Conservation (phyloP, 169 alveolate species). For the Ichthyophthirius multifiliis region DNA sequence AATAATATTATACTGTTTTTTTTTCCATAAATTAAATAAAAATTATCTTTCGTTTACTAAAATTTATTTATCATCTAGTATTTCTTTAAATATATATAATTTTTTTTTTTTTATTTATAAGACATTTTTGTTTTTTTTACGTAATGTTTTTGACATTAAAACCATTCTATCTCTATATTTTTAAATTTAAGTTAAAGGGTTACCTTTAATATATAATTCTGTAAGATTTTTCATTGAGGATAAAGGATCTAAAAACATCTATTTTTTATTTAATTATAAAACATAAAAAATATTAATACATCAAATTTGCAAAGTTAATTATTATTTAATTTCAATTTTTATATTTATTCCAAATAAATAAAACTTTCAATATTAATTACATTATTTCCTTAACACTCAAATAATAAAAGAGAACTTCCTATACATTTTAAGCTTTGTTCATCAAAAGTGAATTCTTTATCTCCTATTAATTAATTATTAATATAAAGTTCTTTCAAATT, state of each 20-base stretch:
- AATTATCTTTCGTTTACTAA: not conserved
- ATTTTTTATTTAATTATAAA: not conserved
- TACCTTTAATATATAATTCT: not conserved
- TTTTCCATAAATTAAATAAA: not conserved
- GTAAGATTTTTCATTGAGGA: not conserved
- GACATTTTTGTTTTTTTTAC: not conserved
- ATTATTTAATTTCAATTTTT: not conserved
- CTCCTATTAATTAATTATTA: not conserved
- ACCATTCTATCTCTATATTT: conserved; percentile 6
- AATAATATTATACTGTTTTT: not conserved
- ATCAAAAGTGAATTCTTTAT: not conserved
- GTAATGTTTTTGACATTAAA: not conserved
- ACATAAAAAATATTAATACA: not conserved
- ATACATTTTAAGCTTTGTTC: not conserved
- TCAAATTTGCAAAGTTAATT: not conserved
- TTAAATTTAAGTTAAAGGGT: not conserved
- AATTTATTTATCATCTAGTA: not conserved
- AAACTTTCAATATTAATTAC: not conserved
- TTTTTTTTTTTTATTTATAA: not conserved
- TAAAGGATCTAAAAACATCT: not conserved
- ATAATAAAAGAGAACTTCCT: not conserved
- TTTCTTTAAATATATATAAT: not conserved
- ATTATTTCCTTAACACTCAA: not conserved
- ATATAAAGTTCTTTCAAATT: not conserved
- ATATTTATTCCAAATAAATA: not conserved